phyloP scores from a whole-genome alignment of 2,329 filamentous ascomycete species.

The Fusarium mundagurra region DNA sequence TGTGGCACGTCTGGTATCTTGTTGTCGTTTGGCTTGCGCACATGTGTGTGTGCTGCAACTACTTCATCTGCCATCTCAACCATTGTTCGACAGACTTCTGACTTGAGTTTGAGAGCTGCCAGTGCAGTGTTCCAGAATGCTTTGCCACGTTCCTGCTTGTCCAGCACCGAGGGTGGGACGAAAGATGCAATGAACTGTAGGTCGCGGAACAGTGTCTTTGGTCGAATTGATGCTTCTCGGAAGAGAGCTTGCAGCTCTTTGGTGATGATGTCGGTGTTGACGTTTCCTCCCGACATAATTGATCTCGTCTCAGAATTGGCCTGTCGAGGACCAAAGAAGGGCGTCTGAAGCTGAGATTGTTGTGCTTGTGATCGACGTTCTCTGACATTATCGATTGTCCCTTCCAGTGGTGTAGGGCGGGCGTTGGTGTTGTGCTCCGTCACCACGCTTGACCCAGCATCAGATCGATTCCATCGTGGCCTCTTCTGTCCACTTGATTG shows the following conservation, averaged over 20 bases:
- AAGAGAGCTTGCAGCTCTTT: slow-evolving; percentile 75
- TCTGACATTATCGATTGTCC: slow-evolving; percentile 75
- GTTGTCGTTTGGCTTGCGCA: slow-evolving; percentile 58
- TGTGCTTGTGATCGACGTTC: slow-evolving; percentile 69
- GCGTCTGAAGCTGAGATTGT: slow-evolving; percentile 44
- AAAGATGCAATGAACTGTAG: slow-evolving; percentile 78
- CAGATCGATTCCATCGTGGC: slow-evolving; percentile 50
- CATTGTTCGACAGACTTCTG: slow-evolving; percentile 84
- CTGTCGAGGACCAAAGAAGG: slow-evolving; percentile 49
- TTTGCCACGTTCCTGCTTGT: slow-evolving; percentile 72
- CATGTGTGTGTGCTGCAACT: slow-evolving; percentile 70
- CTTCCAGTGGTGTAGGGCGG: slow-evolving; percentile 65
- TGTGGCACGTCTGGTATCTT: slow-evolving; percentile 45
- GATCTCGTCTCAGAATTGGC: slow-evolving; percentile 61
- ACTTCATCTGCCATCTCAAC: slow-evolving; percentile 69
- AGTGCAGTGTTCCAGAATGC: slow-evolving; percentile 92
- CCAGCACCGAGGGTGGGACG: slow-evolving; percentile 68
- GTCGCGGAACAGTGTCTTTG: slow-evolving; percentile 83
- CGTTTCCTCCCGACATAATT: slow-evolving; percentile 58
- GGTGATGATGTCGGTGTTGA: slow-evolving; percentile 72
- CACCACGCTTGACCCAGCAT: slow-evolving; percentile 48
- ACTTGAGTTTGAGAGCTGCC: slow-evolving; percentile 87
- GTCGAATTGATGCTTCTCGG: slow-evolving; percentile 73
- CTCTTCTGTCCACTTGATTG: slow-evolving; percentile 48
- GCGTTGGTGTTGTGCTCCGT: slow-evolving; percentile 46